Evolutionary conservation across 2,329 filamentous ascomycete genomes (phyloP).

Genomic region (Mycosphaerella sp.): DNA sequence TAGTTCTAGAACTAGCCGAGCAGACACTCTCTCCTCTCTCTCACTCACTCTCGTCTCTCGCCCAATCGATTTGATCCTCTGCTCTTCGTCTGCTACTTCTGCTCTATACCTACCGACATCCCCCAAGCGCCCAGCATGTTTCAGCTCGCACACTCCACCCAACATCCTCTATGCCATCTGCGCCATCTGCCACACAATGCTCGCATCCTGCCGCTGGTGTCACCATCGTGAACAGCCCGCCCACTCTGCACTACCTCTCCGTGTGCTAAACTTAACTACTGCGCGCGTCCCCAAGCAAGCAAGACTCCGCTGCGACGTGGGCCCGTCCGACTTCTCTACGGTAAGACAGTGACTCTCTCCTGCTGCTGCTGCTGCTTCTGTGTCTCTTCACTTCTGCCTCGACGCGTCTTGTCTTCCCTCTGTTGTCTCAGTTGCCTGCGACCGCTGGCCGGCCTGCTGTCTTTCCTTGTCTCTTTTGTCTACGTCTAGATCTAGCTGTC

Average conservation of each 20-base stretch:
- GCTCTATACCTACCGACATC: too few relatives aligned
- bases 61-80: conserved; percentile 20
- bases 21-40: too few relatives aligned
- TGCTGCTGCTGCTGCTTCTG: neutral
- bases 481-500: neutral
- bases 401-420: conserved; percentile 2
- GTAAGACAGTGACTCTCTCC: conserved; percentile 13
- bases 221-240: conserved; percentile 5
- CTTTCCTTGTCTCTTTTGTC: conserved; percentile 14
- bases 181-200: conserved; percentile 18
- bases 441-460: conserved; percentile 14
- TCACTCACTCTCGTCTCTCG: too few relatives aligned
- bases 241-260: too few relatives aligned
- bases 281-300: too few relatives aligned
- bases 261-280: conserved; percentile 11
- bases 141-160: conserved; percentile 14
- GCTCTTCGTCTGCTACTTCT: too few relatives aligned
- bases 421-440: conserved; percentile 11
- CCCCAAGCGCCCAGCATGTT: conserved; percentile 22
- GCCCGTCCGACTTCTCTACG: conserved; percentile 1
- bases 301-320: neutral
- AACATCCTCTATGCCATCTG: neutral
- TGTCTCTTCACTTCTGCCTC: neutral
- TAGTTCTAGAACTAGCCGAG: too few relatives aligned
- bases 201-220: conserved; percentile 21